Evolutionary conservation across 2,329 filamentous ascomycete species (phyloP), one percentile per base, ranked within the genome.

Genomic region (Phaeoacremonium minimum): DNA sequence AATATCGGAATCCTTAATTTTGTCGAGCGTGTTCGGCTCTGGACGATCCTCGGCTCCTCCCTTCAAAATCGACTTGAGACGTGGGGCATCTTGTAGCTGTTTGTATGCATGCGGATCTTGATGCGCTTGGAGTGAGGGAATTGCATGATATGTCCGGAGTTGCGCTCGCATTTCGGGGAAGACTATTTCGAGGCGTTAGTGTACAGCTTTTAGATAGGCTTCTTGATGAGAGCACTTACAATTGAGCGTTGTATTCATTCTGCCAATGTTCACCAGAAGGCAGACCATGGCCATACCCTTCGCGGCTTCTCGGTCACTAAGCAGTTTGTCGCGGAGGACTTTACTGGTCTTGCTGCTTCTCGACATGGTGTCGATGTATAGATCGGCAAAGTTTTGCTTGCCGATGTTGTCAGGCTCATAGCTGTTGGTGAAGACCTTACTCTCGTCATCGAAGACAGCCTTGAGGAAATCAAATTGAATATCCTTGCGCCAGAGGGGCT

Each of bases 251-350:
- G 93, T 98, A 63, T 98, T 98, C 93, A 98, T 98, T 45, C 93
- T 77, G 40, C 93, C 93, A 46, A 98, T 87, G 55, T 98, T 98
- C 58, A 98, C 93, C 51, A 98, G 68, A 46, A 98, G 69, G 63
- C 93, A 98, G 41, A 98, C 91, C 93, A 98, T 98, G 36, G 93
- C 93, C 93, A 98, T 98, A 55, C 88, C 91, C 60, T 95, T 89
- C 22, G 91, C 93, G 15, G 90, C 90, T 46, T 88, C 83, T 53
- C 87, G 83, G 58, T 98, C 93, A 48, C 84, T 93, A 53, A 95
- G 75, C 46, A 98, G 74, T 69, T 98, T 97, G 63, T 98, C 93
- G 61, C 95, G 88, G 46, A 98, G 73, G 33, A 98, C 93, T 66
- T 97, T 97, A 73, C 93, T 97, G 18, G 91, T 97, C 71, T 98